Evolutionary conservation across 2,329 filamentous ascomycete genomes (phyloP), one percentile per base, ranked within the genome.

Genomic region (Claviceps sp.): DNA sequence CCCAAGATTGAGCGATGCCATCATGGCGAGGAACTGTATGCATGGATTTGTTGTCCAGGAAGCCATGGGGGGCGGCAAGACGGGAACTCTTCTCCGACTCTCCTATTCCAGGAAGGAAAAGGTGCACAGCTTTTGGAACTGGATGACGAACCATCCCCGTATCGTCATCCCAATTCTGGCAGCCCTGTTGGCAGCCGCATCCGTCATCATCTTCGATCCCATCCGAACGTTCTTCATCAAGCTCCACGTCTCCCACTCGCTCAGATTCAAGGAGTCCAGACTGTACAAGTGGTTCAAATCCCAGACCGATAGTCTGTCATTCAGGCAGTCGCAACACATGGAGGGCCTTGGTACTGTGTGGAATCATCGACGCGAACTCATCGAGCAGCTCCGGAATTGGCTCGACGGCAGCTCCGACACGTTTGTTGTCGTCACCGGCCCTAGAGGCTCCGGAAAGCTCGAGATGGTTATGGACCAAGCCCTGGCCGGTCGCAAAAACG

Each of bases 221-320:
- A 90, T 98, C 53, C 82, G 93, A 45, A 90, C 89, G 0, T 93
- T 94, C 63, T 96, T 94, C 61, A 87, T 97, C 69, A 88, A 88
- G 62, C 77, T 85, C 4, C 89, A 95, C 63, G 83, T 98, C 49
- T 88, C 89, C 37, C 79, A 84, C 47, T 81, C 83, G 0, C 81
- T 93, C 55, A 79, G 86, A 53, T 72, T 93, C 37, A 82, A 81
- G 45, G 82, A 93, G 55, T 91, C 82, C 61, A 76, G 71, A 47
- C 61, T 90, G 16, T 86, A 88, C 66, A 80, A 83, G 55, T 95
- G 89, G 91, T 78, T 96, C 62, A 85, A 85, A 62, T 65, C 67
- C 20, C 67, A 67, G 51, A 64, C 78, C 0, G 82, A 85, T 50
- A 77, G 83, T 40, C 75, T 89, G n/a, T 81, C 75, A 2, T 81